Percentiles rank a stretch among this genome's conserved stretches.
Evolutionary conservation across 2,329 filamentous ascomycete species (phyloP).

Genomic region (Fusarium dimerum): DNA sequence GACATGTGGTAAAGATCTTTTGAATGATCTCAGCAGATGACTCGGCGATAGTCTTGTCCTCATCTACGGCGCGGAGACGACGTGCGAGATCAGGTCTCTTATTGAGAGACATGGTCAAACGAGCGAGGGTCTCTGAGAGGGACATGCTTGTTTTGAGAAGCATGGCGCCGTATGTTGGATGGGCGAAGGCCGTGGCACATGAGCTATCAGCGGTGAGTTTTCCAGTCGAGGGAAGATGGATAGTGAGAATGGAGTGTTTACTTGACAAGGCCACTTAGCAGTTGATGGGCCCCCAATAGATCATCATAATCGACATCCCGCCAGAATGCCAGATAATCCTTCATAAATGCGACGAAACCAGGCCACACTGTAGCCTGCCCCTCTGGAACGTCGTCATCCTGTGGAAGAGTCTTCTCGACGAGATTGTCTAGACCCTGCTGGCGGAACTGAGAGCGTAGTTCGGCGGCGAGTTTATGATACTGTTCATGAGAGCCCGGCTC

Average conservation of each 20-base stretch:
- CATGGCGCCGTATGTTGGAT: conserved; percentile 77
- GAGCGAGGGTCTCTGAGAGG: conserved; percentile 76
- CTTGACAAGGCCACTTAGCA: conserved; percentile 74
- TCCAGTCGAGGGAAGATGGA: neutral
- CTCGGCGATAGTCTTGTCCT: conserved; percentile 77
- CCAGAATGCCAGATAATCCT: conserved; percentile 78
- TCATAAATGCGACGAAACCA: conserved; percentile 76
- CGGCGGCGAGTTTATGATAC: conserved; percentile 67
- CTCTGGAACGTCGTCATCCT: conserved; percentile 64
- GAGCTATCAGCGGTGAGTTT: conserved; percentile 52
- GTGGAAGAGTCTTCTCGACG: conserved; percentile 64
- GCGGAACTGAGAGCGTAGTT: conserved; percentile 62
- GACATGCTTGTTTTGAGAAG: conserved; percentile 83
- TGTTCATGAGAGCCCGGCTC: conserved; percentile 69
- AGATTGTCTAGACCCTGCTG: conserved; percentile 59
- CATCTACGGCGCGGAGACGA: conserved; percentile 62
- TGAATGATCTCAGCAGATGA: conserved; percentile 86
- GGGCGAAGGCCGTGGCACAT: conserved; percentile 78
- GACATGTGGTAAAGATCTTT: conserved; percentile 85
- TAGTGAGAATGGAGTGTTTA: conserved; percentile 46
- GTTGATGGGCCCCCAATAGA: conserved; percentile 71
- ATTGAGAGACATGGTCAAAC: conserved; percentile 82
- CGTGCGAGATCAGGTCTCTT: conserved; percentile 76
- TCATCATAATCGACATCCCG: conserved; percentile 78
- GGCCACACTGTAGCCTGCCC: conserved; percentile 71